Conservation (phyloP, 2,329 filamentous ascomycete genomes). For the Ambrosiella xylebori region DNA sequence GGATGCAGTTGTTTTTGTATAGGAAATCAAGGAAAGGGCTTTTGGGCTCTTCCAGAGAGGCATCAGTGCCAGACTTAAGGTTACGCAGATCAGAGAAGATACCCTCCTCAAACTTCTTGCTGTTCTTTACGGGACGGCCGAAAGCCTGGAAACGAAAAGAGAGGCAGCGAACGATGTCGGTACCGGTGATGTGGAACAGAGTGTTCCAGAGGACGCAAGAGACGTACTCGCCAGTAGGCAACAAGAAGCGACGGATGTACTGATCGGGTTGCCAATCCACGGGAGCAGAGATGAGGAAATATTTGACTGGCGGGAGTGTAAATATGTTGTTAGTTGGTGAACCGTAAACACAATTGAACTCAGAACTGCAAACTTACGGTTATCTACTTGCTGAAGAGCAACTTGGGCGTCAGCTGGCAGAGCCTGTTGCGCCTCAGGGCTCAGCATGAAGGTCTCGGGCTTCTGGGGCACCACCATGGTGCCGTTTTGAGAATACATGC, state of each 20-base stretch:
- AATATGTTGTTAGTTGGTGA: neutral
- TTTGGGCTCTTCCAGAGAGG: constrained; percentile 95
- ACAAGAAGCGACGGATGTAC: constrained; percentile 85
- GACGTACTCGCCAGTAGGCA: constrained; percentile 96
- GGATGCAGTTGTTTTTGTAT: constrained; percentile 99
- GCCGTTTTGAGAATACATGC: constrained; percentile 69
- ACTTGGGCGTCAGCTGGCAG: constrained; percentile 93
- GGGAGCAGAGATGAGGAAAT: constrained; percentile 95
- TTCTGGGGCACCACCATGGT: constrained; percentile 86
- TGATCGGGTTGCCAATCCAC: constrained; percentile 96
- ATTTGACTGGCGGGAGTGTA: constrained; percentile 55
- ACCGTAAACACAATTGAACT: no score
- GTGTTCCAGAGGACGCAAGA: constrained; percentile 99
- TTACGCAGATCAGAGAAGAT: constrained; percentile 98
- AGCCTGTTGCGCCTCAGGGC: constrained; percentile 89
- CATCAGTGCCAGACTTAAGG: constrained; percentile 94
- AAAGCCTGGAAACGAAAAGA: constrained; percentile 98
- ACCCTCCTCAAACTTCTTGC: constrained; percentile 98
- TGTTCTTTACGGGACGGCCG: constrained; percentile 95
- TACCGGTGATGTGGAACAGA: constrained; percentile 97
- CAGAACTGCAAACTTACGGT: constrained; percentile 43
- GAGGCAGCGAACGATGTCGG: constrained; percentile 93
- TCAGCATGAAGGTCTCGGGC: constrained; percentile 97
- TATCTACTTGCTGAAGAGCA: constrained; percentile 94
- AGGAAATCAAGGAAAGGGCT: constrained; percentile 96